Conservation (phyloP, 176 grass and related monocot genomes). For the Hordeum vulgare region MorexV3_pseudomolecules_assembly NC_058524.1:139960648-139961147, state of each 20-base stretch:
- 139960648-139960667: neutral
- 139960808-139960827: neutral
- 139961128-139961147: too few species aligned
- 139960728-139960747: neutral
- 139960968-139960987: neutral
- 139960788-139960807: neutral
- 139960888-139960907: neutral
- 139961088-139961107: neutral
- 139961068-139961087: neutral
- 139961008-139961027: neutral
- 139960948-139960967: neutral
- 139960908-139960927: neutral
- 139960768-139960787: neutral
- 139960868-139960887: neutral
- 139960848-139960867: neutral
- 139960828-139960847: neutral
- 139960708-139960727: neutral
- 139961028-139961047: neutral
- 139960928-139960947: neutral
- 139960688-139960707: neutral
- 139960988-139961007: neutral
- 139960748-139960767: neutral
- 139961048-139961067: neutral
- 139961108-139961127: neutral
- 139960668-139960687: neutral